Evolutionary conservation across 2,329 filamentous ascomycete genomes (phyloP).

Genomic region (Grosmannia penicillata): DNA sequence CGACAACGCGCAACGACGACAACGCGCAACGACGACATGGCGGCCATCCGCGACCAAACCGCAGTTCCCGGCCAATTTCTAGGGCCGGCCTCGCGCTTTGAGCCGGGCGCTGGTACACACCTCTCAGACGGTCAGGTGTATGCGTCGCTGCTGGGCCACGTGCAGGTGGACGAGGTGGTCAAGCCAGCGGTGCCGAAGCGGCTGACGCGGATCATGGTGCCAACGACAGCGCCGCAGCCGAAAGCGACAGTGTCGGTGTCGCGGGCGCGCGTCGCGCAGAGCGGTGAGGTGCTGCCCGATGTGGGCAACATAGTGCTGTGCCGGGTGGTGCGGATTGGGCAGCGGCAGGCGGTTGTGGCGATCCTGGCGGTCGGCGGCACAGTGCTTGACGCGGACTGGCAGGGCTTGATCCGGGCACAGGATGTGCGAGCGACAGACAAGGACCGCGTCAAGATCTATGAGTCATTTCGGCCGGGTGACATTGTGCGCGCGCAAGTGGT

Average conservation of each 20-base stretch:
- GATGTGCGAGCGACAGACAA: slow-evolving; percentile 93
- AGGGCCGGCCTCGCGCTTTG: slow-evolving; percentile 50
- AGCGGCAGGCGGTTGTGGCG: slow-evolving; percentile 69
- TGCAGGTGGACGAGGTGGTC: slow-evolving; percentile 36
- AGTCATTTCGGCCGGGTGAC: slow-evolving; percentile 86
- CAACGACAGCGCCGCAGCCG: slow-evolving; percentile 21
- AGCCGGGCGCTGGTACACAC: slow-evolving; percentile 72
- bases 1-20: no score
- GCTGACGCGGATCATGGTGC: slow-evolving; percentile 37
- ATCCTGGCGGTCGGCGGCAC: slow-evolving; percentile 70
- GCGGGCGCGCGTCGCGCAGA: slow-evolving; percentile 20
- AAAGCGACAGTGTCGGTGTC: slow-evolving; percentile 41
- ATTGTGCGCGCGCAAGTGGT: slow-evolving; percentile 77
- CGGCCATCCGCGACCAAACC: slow-evolving; percentile 17
- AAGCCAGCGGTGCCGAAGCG: slow-evolving; percentile 37
- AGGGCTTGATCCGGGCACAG: slow-evolving; percentile 72
- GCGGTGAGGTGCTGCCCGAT: slow-evolving; percentile 57
- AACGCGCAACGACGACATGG: no score
- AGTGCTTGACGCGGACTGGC: slow-evolving; percentile 65
- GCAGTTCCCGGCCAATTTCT: slow-evolving; percentile 74
- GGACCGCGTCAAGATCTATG: slow-evolving; percentile 80
- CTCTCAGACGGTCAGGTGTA: slow-evolving; percentile 60
- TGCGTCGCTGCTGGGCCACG: slow-evolving; percentile 67
- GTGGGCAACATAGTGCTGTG: slow-evolving; percentile 72
- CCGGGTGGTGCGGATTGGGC: slow-evolving; percentile 71